Evolutionary conservation across 2,329 filamentous ascomycete genomes (phyloP), one percentile per base, ranked within the genome.

Genomic region (Periconia sp.): DNA sequence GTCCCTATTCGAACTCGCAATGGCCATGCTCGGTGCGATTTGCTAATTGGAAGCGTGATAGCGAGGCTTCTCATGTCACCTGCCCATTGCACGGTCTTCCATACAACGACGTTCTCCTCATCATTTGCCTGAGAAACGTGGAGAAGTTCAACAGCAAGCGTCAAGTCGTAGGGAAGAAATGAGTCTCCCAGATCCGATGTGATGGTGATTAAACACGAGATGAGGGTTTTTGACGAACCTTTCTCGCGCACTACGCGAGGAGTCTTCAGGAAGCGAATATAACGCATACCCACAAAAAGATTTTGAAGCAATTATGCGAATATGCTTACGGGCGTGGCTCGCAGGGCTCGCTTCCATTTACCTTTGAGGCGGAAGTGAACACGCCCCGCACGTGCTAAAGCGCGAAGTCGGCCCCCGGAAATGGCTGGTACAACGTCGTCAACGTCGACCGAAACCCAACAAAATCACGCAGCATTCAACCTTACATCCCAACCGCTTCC

Each of bases 101-200:
- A 74, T 37, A 78, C 64, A 35, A 78, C 70, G 30, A 77, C 64
- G 9, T 45, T 30, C 17, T 45, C 43, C 14, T 17, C n/a, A 3
- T 45, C 14, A n/a, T 18, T 14, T 27, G 73, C 69, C 50, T 74
- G 66, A 14, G 59, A 50, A 19, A 37, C 61, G 55, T 33, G 52
- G 14, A 65, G 19, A n/a, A 82, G 55, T 8, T 74, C 73, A 19
- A 72, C 76, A 15, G 73, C 64, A 9, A 84, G 66, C 13, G 74
- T 64, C 19, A 80, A 61, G 62, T 81, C 72, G 43, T 75, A 64
- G n/a, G 79, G 76, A 42, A 84, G 78, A 64, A 88, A 87, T 0
- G 79, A 79, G 62, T 89, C 86, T 17, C 87, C 87, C 8, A 90
- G 76, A 65, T 90, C 87, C 20, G 86, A 89, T 11, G 85, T 87